Conservation (phyloP, 768 basidiomycete species). For the Hysterangium stoloniferum region DNA sequence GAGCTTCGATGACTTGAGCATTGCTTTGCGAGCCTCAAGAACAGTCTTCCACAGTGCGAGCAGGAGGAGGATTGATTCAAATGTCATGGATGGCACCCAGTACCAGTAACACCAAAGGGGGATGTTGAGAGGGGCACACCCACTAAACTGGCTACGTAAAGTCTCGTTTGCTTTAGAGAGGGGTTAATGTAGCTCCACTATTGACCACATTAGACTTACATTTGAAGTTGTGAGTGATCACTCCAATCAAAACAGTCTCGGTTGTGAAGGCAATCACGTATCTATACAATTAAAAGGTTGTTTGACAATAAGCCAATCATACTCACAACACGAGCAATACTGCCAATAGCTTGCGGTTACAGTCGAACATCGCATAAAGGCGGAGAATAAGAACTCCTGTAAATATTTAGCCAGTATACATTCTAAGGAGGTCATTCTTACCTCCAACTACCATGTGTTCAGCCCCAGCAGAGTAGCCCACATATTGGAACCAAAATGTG, state of each 20-base stretch:
- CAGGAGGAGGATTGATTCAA: background rate
- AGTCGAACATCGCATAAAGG: conserved; percentile 1
- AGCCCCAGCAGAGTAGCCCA: background rate
- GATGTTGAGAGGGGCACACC: conserved; percentile 6
- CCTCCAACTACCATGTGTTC: conserved; percentile 5
- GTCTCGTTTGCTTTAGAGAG: background rate
- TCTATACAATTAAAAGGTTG: background rate
- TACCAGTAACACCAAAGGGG: conserved; percentile 2
- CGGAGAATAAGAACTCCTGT: background rate
- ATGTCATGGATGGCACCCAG: background rate
- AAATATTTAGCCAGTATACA: background rate
- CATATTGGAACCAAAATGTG: conserved; percentile 5
- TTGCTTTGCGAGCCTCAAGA: background rate
- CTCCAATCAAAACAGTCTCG: conserved; percentile 3
- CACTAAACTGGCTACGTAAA: background rate
- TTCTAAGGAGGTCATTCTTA: background rate
- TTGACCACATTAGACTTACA: background rate
- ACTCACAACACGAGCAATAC: background rate
- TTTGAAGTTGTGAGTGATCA: conserved; percentile 1
- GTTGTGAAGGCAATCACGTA: background rate
- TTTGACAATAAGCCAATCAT: background rate
- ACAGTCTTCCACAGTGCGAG: background rate
- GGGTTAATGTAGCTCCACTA: background rate
- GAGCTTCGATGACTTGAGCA: background rate
- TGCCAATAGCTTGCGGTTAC: background rate